Conservation (phyloP, 441 rosid genomes). For the Adansonia madagascariensis region DNA sequence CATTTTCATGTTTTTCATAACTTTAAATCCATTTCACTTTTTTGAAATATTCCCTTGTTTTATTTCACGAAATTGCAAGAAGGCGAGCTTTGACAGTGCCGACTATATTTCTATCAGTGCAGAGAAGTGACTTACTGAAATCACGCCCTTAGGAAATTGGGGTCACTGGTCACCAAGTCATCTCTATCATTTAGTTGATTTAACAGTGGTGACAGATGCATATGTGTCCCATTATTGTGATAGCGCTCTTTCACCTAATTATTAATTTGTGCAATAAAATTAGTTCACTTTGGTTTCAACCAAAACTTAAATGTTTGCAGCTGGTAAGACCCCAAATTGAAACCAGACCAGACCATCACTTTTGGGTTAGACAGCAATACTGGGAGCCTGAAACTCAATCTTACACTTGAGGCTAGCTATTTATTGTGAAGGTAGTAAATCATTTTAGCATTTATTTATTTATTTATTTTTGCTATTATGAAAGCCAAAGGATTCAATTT, state of each 20-base stretch:
- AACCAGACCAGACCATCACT: background rate
- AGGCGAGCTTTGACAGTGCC: conserved; percentile 1
- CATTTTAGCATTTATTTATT: background rate
- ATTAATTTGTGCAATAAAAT: background rate
- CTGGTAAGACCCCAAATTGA: no score
- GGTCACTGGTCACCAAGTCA: conserved; percentile 11
- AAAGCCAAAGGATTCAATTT: background rate
- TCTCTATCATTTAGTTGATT: conserved; percentile 6
- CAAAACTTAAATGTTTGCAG: background rate
- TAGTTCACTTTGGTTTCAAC: no score
- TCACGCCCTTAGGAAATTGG: background rate
- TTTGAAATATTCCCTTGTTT: background rate
- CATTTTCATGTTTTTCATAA: no score
- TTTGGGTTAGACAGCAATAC: background rate
- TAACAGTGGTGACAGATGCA: background rate
- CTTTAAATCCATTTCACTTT: background rate
- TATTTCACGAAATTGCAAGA: background rate
- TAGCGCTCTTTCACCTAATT: background rate
- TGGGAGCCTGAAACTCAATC: background rate
- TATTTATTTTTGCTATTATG: background rate
- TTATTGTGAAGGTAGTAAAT: background rate
- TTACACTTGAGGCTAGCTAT: background rate
- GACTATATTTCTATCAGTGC: background rate
- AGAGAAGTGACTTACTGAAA: background rate
- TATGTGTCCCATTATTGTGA: background rate